phyloP scores from a whole-genome alignment of 495 filamentous ascomycete genomes.

The Parachaetomium inaequale region DNA sequence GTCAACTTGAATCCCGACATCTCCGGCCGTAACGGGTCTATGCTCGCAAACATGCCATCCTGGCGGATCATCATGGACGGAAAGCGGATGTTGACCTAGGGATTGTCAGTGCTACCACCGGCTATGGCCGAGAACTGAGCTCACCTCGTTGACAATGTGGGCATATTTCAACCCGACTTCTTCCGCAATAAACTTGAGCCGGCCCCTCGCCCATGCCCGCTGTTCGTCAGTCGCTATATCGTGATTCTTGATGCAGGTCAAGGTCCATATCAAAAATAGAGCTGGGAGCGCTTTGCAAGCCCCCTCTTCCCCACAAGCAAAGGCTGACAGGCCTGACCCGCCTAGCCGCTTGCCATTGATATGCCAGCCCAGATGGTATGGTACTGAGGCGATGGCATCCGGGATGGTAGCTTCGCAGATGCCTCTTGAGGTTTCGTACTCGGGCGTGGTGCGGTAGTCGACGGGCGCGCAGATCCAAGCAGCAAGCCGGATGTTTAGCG shows the following conservation, averaged over 20 bases:
- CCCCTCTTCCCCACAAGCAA: constrained; percentile 40
- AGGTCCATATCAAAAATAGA: constrained; percentile 36
- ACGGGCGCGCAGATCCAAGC: constrained; percentile 47
- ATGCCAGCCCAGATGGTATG: constrained; percentile 52
- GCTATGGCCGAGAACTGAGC: background rate
- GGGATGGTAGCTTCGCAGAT: constrained; percentile 43
- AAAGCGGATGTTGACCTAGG: constrained; percentile 42
- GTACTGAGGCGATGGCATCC: constrained; percentile 50
- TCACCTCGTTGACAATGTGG: constrained; percentile 38
- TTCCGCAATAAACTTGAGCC: constrained; percentile 41
- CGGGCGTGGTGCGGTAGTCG: constrained; percentile 50
- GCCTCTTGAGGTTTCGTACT: constrained; percentile 42
- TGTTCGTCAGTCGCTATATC: constrained; percentile 48
- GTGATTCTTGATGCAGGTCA: constrained; percentile 38
- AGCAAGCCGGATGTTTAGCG: constrained; percentile 43
- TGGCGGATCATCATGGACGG: constrained; percentile 49
- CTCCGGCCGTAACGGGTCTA: constrained; percentile 15
- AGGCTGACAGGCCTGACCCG: constrained; percentile 25
- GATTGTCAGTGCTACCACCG: background rate
- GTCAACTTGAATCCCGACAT: background rate
- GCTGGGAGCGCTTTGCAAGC: constrained; percentile 43
- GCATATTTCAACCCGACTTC: constrained; percentile 46
- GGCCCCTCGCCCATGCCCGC: constrained; percentile 41
- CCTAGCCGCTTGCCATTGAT: constrained; percentile 25
- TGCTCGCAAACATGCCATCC: constrained; percentile 30